Evolutionary conservation across 192 early-diverging fungal species (phyloP).

Genomic region (Coemansia sp.): DNA sequence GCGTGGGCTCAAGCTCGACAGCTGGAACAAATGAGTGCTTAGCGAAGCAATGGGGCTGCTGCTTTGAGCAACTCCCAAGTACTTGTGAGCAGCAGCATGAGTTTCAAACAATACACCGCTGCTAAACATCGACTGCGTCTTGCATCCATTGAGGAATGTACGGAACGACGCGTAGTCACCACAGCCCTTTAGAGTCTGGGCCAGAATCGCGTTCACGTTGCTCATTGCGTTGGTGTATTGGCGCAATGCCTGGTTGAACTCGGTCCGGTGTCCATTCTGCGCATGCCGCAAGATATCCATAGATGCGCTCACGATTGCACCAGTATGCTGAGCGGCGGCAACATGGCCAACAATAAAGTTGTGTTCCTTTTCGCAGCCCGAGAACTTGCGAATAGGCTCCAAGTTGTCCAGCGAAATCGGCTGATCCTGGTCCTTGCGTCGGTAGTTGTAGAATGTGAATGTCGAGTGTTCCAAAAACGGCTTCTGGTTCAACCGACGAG

Average conservation of each 20-base stretch:
- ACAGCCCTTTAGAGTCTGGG: conserved; percentile 72
- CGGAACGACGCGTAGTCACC: conserved; percentile 81
- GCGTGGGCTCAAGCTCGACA: conserved; percentile 73
- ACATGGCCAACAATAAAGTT: conserved; percentile 88
- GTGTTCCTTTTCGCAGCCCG: conserved; percentile 69
- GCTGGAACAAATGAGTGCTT: conserved; percentile 79
- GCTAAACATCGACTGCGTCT: conserved; percentile 89
- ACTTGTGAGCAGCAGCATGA: conserved; percentile 56
- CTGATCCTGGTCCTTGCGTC: conserved; percentile 57
- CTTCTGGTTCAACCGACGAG: conserved; percentile 67
- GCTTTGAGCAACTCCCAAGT: conserved; percentile 81
- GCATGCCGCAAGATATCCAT: conserved; percentile 60
- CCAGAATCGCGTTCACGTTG: conserved; percentile 74
- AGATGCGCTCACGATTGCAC: conserved; percentile 62
- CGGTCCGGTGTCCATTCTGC: conserved; percentile 51
- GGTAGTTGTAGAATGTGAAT: conserved; percentile 88
- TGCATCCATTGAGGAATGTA: conserved; percentile 90
- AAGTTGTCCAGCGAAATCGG: conserved; percentile 67
- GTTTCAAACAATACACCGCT: conserved; percentile 86
- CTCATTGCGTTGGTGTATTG: conserved; percentile 62
- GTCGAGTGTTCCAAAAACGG: conserved; percentile 78
- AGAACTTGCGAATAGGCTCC: conserved; percentile 73
- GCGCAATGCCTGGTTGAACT: conserved; percentile 61
- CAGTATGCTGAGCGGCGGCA: conserved; percentile 79
- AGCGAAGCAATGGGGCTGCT: conserved; percentile 87